Evolutionary conservation across 2,329 filamentous ascomycete species (phyloP).

Genomic region (Magnaporthiopsis poae): DNA sequence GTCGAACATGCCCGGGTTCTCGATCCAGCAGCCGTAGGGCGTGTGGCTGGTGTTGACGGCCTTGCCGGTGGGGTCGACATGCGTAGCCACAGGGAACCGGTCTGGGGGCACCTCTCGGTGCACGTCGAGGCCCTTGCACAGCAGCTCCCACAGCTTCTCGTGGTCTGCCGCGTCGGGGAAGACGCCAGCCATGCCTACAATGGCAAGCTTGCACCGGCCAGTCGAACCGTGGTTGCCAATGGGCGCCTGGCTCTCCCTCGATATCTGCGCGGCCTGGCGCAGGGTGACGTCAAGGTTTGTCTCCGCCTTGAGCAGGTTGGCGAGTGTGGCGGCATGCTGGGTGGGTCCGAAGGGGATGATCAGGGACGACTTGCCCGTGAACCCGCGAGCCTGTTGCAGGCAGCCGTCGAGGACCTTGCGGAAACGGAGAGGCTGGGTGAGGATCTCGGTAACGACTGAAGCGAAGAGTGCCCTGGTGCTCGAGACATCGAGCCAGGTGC

Average conservation of each 20-base stretch:
- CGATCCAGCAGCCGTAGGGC: constrained; percentile 64
- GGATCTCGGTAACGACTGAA: constrained; percentile 36
- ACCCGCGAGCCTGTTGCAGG: constrained; percentile 30
- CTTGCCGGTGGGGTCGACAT: constrained; percentile 63
- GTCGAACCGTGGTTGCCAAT: constrained; percentile 38
- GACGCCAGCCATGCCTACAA: constrained; percentile 72
- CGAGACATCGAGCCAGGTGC: constrained; percentile 29
- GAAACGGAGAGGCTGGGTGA: constrained; percentile 40
- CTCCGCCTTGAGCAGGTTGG: constrained; percentile 30
- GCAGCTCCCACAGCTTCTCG: constrained; percentile 65
- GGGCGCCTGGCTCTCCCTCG: constrained; percentile 23
- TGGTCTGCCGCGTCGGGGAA: constrained; percentile 64
- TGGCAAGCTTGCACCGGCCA: constrained; percentile 62
- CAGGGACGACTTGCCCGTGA: constrained; percentile 30
- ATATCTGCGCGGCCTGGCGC: constrained; percentile 25
- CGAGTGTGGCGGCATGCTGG: constrained; percentile 36
- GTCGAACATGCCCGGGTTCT: constrained; percentile 68
- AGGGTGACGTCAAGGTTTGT: constrained; percentile 34
- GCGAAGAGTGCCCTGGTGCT: constrained; percentile 33
- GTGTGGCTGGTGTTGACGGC: constrained; percentile 67
- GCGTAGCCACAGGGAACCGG: constrained; percentile 63
- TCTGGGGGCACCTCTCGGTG: constrained; percentile 58
- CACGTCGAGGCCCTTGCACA: constrained; percentile 66
- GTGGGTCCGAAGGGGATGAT: constrained; percentile 42
- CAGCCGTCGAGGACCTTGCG: constrained; percentile 38